Evolutionary conservation across 2,329 filamentous ascomycete genomes (phyloP).

Genomic region (Monilinia fructicola): DNA sequence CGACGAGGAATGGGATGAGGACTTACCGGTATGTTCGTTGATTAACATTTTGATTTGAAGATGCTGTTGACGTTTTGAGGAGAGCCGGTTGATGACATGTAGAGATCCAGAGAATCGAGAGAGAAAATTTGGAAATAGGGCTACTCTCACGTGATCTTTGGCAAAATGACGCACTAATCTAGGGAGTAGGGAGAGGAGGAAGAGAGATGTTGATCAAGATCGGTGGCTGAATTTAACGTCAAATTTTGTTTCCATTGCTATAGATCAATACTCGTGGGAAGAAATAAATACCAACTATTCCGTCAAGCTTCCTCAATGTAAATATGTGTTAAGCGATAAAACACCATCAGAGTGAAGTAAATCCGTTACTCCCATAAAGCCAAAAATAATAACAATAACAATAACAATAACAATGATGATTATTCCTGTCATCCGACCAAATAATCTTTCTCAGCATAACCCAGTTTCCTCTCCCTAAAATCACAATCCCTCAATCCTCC

Average conservation of each 20-base stretch:
- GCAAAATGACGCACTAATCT: not conserved
- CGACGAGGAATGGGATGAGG: accelerated
- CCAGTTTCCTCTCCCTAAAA: not conserved
- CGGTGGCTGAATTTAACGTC: not conserved
- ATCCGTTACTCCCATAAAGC: not conserved
- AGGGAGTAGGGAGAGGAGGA: not conserved
- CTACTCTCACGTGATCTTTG: not conserved
- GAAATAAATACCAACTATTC: not conserved
- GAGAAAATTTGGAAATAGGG: not conserved
- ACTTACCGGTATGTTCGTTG: slow-evolving; percentile 6
- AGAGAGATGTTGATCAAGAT: not conserved
- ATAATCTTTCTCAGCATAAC: not conserved
- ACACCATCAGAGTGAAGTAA: not conserved
- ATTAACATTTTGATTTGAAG: not conserved
- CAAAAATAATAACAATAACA: not conserved
- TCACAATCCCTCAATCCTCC: slow-evolving; percentile 19
- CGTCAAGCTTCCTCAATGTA: not conserved
- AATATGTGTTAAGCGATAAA: not conserved
- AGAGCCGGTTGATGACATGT: not conserved
- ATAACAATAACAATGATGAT: no score
- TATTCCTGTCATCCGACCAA: not conserved
- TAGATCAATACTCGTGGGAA: not conserved
- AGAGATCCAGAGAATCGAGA: not conserved
- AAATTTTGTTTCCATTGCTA: not conserved
- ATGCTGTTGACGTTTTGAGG: not conserved